These are phyloP conservation scores for Aureobasidium namibiae DNA, from an alignment of 2,329 filamentous ascomycete species.

Conservation along the genomic window DNA sequence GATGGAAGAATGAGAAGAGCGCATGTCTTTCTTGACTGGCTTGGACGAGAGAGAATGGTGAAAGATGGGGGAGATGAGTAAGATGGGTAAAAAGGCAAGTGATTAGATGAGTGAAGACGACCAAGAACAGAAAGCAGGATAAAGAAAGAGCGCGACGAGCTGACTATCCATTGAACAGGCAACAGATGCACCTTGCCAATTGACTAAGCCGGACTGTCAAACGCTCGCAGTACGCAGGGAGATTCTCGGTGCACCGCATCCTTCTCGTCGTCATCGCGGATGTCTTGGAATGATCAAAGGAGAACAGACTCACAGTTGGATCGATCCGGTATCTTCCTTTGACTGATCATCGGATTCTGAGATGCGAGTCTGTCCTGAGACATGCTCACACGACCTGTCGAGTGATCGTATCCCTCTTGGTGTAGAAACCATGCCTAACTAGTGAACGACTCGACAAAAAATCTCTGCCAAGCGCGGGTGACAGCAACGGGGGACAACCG, in stretches of 20 bases:
- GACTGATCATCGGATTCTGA: neutral
- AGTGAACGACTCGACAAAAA: too few relatives aligned
- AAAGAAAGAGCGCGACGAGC: neutral
- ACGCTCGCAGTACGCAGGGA: neutral
- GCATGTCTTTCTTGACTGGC: neutral
- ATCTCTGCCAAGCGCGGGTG: too few relatives aligned
- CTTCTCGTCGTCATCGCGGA: neutral
- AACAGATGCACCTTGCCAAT: neutral
- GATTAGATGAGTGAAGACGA: too few relatives aligned
- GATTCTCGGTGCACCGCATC: neutral
- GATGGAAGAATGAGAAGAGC: neutral
- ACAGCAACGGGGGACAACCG: neutral
- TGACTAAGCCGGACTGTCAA: neutral
- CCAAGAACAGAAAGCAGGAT: neutral
- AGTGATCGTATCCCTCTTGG: too few relatives aligned
- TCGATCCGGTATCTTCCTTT: neutral
- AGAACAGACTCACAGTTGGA: neutral
- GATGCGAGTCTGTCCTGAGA: neutral
- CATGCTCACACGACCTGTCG: neutral
- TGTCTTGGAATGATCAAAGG: too few relatives aligned
- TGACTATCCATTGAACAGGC: neutral
- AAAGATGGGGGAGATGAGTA: too few relatives aligned
- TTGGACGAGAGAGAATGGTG: neutral
- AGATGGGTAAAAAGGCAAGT: too few relatives aligned
- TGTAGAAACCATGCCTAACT: too few relatives aligned